Conservation (phyloP, 805 yeast genomes). For the Lipomyces starkeyi region DNA sequence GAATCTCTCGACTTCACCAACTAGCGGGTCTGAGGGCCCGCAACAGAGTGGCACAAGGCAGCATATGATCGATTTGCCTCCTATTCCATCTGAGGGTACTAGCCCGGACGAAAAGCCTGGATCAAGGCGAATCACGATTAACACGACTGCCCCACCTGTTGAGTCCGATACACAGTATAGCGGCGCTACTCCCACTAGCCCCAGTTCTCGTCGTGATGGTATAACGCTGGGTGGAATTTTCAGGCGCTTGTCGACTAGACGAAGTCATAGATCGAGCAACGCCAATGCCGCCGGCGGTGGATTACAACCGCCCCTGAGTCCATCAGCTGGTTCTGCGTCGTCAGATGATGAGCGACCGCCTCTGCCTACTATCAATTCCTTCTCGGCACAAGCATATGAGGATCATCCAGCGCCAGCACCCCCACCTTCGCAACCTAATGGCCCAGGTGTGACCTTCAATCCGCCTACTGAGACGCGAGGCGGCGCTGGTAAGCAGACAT, state of each 20-base stretch:
- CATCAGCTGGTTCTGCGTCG: conserved; percentile 17
- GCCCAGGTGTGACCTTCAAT: conserved; percentile 23
- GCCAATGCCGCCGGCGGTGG: conserved; percentile 20
- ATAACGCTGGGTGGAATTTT: conserved; percentile 33
- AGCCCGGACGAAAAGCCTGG: conserved; percentile 13
- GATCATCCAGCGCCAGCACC: conserved; percentile 1
- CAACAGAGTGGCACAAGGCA: conserved; percentile 1
- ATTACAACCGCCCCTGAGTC: conserved; percentile 16
- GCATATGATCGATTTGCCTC: conserved; percentile 20
- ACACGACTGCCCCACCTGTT: background rate
- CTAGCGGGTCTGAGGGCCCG: background rate
- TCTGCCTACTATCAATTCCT: conserved; percentile 28
- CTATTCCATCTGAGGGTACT: conserved; percentile 24
- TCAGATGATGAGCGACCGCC: conserved; percentile 35
- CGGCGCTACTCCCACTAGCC: background rate
- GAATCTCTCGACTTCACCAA: conserved; percentile 25
- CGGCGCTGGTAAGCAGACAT: background rate
- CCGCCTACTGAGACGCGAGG: conserved; percentile 8
- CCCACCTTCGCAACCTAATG: background rate
- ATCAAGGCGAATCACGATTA: background rate
- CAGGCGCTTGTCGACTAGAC: conserved; percentile 33
- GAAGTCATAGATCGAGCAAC: conserved; percentile 27
- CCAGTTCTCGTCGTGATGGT: conserved; percentile 23
- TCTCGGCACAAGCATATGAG: conserved; percentile 11
- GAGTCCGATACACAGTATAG: background rate